A percentile compares a stretch with the other conserved stretches of the same genome.
phyloP scores from a whole-genome alignment of 2,329 filamentous ascomycete species.

The Apiospora arundinis region DNA sequence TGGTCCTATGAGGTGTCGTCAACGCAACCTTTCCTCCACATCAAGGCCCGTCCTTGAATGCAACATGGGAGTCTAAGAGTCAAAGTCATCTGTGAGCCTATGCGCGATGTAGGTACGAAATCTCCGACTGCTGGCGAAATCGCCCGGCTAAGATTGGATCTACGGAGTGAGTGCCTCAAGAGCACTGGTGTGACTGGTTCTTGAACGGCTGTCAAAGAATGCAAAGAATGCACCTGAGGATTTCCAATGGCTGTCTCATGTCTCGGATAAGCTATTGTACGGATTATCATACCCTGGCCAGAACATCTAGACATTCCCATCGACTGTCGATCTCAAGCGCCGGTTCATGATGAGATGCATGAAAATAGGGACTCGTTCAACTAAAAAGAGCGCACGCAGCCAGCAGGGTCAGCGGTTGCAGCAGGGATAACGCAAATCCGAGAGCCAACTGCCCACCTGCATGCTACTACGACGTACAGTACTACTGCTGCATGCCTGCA shows the following conservation, averaged over 20 bases:
- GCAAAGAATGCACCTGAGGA: too few relatives aligned
- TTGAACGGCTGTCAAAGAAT: constrained; percentile 12
- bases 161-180: too few relatives aligned
- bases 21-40: constrained; percentile 8
- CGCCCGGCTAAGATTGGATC: neutral
- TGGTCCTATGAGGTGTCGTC: constrained; percentile 10
- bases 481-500: neutral
- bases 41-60: constrained; percentile 5
- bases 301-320: neutral
- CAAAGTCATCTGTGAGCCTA: neutral
- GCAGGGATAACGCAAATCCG: constrained; percentile 7
- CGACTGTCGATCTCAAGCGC: neutral
- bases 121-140: constrained; percentile 6
- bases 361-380: constrained; percentile 9
- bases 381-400: constrained; percentile 12
- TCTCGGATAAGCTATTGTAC: constrained; percentile 10
- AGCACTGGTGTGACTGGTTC: too few relatives aligned
- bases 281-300: neutral
- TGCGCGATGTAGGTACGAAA: constrained; percentile 11
- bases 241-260: constrained; percentile 18
- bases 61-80: neutral
- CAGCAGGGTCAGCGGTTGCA: neutral
- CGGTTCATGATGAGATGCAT: constrained; percentile 12
- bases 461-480: too few relatives aligned
- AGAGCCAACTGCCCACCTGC: constrained; percentile 9